phyloP scores from a whole-genome alignment of 257 asterid genomes.

The Sherardia arvensis region DNA sequence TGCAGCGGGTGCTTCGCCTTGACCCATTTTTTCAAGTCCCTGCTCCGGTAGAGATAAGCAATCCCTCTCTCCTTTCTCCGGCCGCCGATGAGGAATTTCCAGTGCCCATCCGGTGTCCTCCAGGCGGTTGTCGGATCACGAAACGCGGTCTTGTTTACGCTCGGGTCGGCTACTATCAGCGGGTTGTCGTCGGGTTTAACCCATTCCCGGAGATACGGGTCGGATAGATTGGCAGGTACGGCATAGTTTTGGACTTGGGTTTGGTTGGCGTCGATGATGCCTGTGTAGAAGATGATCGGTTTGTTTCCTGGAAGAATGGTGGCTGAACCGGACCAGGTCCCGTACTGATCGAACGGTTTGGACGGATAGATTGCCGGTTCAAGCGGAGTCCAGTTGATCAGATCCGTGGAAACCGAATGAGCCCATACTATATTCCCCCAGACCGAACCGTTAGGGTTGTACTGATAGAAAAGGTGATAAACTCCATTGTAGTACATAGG shows the following conservation, averaged over 20 bases:
- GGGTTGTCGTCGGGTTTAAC: slow-evolving; percentile 72
- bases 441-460: slow-evolving; percentile 58
- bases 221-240: slow-evolving; percentile 51
- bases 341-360: slow-evolving; percentile 45
- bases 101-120: slow-evolving; percentile 42
- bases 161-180: slow-evolving; percentile 24
- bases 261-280: slow-evolving; percentile 33
- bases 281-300: slow-evolving; percentile 68
- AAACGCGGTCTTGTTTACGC: slow-evolving; percentile 41
- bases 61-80: slow-evolving; percentile 31
- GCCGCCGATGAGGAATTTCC: slow-evolving; percentile 48
- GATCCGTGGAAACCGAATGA: slow-evolving; percentile 61
- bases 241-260: slow-evolving; percentile 83
- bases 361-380: slow-evolving; percentile 51
- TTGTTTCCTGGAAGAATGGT: slow-evolving; percentile 54
- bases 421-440: slow-evolving; percentile 90
- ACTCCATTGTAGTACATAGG: slow-evolving; percentile 70
- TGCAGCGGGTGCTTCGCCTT: slow-evolving; percentile 50
- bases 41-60: slow-evolving; percentile 41
- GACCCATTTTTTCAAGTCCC: slow-evolving; percentile 45
- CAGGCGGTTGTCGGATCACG: slow-evolving; percentile 87
- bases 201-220: slow-evolving; percentile 56
- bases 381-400: slow-evolving; percentile 49
- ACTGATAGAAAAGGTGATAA: slow-evolving; percentile 70
- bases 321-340: slow-evolving; percentile 84